Evolutionary conservation across 371 early-diverging fungal species (phyloP).

Genomic region (Mortierella sp.): DNA sequence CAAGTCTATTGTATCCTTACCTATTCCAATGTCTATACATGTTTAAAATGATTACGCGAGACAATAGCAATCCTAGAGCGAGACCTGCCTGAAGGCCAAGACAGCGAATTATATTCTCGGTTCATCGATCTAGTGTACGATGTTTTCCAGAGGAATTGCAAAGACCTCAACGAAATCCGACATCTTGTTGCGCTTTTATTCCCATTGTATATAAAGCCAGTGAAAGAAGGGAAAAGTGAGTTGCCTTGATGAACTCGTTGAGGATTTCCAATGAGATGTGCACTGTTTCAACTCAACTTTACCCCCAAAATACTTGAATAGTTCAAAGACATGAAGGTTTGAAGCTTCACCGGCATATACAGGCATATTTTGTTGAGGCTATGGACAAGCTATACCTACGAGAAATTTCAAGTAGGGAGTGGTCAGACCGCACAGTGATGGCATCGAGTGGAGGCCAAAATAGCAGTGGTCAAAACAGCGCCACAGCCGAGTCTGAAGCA

Average conservation of each 20-base stretch:
- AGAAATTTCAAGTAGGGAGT: conserved; percentile 88
- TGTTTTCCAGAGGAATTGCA: conserved; percentile 82
- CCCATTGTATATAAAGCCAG: conserved; percentile 86
- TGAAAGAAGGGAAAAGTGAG: conserved; percentile 77
- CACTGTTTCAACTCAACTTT: too few relatives aligned
- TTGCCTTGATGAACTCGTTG: not conserved
- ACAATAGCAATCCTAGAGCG: conserved; percentile 75
- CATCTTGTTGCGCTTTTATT: conserved; percentile 83
- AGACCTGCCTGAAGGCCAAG: conserved; percentile 76
- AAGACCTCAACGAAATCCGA: conserved; percentile 88
- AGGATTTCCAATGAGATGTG: not conserved
- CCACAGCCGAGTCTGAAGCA: not conserved
- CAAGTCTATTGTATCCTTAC: not conserved
- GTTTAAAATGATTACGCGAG: conserved; percentile 53
- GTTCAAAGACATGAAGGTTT: conserved; percentile 68
- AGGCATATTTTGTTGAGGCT: conserved; percentile 83
- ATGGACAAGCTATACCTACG: conserved; percentile 86
- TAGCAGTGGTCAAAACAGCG: not conserved
- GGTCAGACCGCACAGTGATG: conserved; percentile 66
- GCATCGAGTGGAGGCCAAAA: conserved; percentile 8
- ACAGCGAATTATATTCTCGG: conserved; percentile 64
- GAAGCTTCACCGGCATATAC: conserved; percentile 78
- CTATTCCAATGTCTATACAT: conserved; percentile 8
- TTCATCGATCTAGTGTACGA: conserved; percentile 83
- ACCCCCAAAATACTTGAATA: conserved; percentile 4